phyloP scores from a whole-genome alignment of 345 rosid species.

The Geranium brycei region DNA sequence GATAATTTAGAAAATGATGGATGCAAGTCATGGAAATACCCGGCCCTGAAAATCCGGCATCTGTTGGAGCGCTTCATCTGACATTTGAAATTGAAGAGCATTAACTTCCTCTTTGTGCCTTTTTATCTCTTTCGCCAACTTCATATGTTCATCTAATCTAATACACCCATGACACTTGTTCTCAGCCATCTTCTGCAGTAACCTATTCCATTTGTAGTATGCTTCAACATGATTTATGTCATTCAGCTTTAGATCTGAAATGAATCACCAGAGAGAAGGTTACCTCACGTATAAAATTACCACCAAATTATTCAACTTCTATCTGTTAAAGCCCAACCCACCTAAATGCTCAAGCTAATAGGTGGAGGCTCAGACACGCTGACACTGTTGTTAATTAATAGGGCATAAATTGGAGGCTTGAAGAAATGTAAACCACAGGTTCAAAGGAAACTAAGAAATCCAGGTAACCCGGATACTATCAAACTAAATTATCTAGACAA shows the following conservation, averaged over 20 bases:
- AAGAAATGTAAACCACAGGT: not conserved
- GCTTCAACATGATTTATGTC: conserved; percentile 47
- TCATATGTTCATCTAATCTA: conserved; percentile 72
- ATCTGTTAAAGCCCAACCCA: no score
- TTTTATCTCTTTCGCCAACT: conserved; percentile 54
- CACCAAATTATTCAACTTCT: not conserved
- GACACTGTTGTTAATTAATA: not conserved
- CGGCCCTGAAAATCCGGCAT: conserved; percentile 97
- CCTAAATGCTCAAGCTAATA: no score
- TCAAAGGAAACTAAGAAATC: not conserved
- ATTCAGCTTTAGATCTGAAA: conserved; percentile 67
- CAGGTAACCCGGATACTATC: not conserved
- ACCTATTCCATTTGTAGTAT: conserved; percentile 45
- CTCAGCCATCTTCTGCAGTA: conserved; percentile 63
- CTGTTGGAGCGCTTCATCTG: conserved; percentile 83
- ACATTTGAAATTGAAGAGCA: conserved; percentile 47
- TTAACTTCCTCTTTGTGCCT: conserved; percentile 54
- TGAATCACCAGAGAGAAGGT: conserved; percentile 7
- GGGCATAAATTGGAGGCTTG: not conserved
- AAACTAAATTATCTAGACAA: not conserved
- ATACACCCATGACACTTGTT: conserved; percentile 86
- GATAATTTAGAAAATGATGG: conserved; percentile 6
- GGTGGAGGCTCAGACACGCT: no score
- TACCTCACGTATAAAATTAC: not conserved
- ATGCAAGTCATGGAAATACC: conserved; percentile 27